Evolutionary conservation across 2,329 filamentous ascomycete species (phyloP), one percentile per base, ranked within the genome.

Genomic region (Xylaria sp.): DNA sequence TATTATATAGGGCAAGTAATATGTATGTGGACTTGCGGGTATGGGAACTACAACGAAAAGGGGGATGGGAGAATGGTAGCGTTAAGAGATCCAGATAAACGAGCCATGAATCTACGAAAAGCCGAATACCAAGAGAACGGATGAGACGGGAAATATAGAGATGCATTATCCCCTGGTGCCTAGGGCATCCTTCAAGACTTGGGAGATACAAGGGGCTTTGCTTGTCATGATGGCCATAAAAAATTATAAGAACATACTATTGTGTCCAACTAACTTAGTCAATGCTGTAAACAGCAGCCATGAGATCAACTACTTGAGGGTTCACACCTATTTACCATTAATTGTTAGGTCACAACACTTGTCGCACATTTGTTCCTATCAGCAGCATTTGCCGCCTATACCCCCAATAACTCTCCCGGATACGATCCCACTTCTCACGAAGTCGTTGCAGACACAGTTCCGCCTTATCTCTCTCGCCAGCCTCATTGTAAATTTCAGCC

Each of bases 361-460:
- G 7, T 3, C 31, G 6, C 42, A 6, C 15, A 28, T 28, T 28
- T 28, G 28, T 28, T 51, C 13, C 5, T 44, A 3, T n/a, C 17
- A 36, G 4, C 3, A 89, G 77, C 73, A 83, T 77, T 49, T 78
- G 59, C 36, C 49, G 46, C 28, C 71, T 66, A 28, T 92, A 97
- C 75, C 92, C 90, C 96, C 96, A 99, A 81, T 97, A 99, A 72
- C 94, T 95, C 72, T 90, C 90, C 66, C 96, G 86, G 68, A 99
- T 91, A 6, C 93, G 93, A 84, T 99, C 96, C 87, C 94, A 99
- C 83, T 90, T 94, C 76, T 91, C 89, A 57, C 89, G 91, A 76
- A 99, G 80, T 69, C 97, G 83, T 66, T 87, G 87, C 75, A 97
- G 81, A 69, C 92, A 93, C 76, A 89, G 81, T 63, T 85, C 88